Evolutionary conservation across 805 yeast genomes (phyloP).

Genomic region (Candida insectorum): DNA sequence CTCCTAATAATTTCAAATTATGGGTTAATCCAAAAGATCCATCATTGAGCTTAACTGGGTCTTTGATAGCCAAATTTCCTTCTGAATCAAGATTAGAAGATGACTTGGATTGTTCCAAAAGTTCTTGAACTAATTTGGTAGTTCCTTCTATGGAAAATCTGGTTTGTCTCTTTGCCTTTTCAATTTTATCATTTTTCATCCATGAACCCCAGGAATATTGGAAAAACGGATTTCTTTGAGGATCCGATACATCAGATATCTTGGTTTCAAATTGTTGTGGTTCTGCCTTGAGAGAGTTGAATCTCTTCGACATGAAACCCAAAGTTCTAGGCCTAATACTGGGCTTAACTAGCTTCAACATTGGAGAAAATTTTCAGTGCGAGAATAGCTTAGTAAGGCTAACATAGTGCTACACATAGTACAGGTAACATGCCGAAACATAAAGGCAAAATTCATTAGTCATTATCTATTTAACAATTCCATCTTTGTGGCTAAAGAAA

Average conservation of each 20-base stretch:
- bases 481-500: background rate
- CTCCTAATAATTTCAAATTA: constrained; percentile 49
- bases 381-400: no score
- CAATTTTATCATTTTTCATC: constrained; percentile 73
- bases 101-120: constrained; percentile 36
- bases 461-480: background rate
- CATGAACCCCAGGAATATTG: constrained; percentile 95
- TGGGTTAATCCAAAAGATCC: constrained; percentile 46
- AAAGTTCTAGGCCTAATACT: background rate
- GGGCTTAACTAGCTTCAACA: background rate
- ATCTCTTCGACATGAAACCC: background rate
- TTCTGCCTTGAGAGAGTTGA: constrained; percentile 5
- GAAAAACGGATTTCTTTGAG: constrained; percentile 69
- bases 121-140: constrained; percentile 45
- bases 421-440: no score
- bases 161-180: constrained; percentile 75
- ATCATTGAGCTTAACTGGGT: constrained; percentile 39
- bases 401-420: no score
- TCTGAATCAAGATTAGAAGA: constrained; percentile 17
- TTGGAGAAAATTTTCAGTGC: background rate
- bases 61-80: constrained; percentile 19
- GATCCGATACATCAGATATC: constrained; percentile 59
- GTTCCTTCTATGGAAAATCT: constrained; percentile 79
- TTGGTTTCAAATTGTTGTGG: constrained; percentile 49
- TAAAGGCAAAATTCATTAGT: background rate